Evolutionary conservation across 441 rosid species (phyloP).

Genomic region (Brassica hybrid): DNA sequence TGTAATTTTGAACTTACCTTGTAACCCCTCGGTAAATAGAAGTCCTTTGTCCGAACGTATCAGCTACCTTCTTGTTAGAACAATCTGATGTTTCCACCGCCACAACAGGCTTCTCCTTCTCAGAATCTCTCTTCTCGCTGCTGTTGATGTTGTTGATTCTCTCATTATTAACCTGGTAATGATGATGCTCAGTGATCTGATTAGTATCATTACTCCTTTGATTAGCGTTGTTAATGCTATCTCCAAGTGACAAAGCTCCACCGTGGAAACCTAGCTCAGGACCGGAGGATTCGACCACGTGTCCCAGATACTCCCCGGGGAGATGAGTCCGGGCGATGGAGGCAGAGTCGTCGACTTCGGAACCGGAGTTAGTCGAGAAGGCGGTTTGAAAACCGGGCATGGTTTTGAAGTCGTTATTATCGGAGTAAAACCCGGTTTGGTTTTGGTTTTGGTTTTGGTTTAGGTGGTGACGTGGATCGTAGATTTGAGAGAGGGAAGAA

Average conservation of each 20-base stretch:
- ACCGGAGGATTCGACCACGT: slow-evolving; percentile 63
- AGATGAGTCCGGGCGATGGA: slow-evolving; percentile 63
- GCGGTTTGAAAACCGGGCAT: slow-evolving; percentile 80
- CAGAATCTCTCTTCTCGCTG: slow-evolving; percentile 27
- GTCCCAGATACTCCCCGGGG: slow-evolving; percentile 56
- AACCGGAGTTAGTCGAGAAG: slow-evolving; percentile 79
- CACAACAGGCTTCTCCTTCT: slow-evolving; percentile 49
- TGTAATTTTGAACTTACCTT: slow-evolving; percentile 48
- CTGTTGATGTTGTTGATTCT: neutral
- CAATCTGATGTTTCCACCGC: slow-evolving; percentile 53
- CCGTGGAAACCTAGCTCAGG: slow-evolving; percentile 58
- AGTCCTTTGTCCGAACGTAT: slow-evolving; percentile 90
- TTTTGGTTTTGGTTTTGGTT: slow-evolving; percentile 16
- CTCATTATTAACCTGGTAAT: slow-evolving; percentile 20
- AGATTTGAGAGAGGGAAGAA: slow-evolving; percentile 86
- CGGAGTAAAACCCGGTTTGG: slow-evolving; percentile 56
- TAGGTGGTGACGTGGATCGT: slow-evolving; percentile 50
- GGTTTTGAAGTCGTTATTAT: slow-evolving; percentile 66
- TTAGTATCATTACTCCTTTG: slow-evolving; percentile 1
- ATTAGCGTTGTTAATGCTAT: slow-evolving; percentile 37
- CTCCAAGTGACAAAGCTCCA: slow-evolving; percentile 62
- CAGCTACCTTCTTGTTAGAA: slow-evolving; percentile 65
- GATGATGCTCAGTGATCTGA: slow-evolving; percentile 33
- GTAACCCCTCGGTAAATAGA: slow-evolving; percentile 97
- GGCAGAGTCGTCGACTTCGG: slow-evolving; percentile 79